These are phyloP conservation scores for Amanita fuliginea DNA, from an alignment of 768 basidiomycete genomes.

Conservation along the genomic window DNA sequence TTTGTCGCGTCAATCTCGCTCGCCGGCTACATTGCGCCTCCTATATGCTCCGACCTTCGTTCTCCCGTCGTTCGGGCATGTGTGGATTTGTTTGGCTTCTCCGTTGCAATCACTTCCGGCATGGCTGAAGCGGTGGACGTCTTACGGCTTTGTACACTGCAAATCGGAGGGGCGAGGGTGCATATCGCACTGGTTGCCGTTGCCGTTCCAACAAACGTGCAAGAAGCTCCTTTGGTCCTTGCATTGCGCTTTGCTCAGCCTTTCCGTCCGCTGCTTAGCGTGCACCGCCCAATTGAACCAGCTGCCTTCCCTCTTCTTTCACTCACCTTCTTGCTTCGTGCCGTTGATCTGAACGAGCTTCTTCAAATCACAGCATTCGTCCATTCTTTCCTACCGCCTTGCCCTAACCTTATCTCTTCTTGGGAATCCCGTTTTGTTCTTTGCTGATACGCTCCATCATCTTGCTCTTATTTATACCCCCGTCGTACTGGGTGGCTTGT, in stretches of 20 bases:
- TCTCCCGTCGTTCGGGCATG: neutral
- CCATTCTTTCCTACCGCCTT: slow-evolving; percentile 6
- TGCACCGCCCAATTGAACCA: neutral
- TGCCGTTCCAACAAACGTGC: neutral
- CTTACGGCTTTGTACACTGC: slow-evolving; percentile 1
- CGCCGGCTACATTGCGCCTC: neutral
- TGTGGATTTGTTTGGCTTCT: slow-evolving; percentile 5
- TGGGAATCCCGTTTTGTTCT: slow-evolving; percentile 6
- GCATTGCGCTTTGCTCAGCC: slow-evolving; percentile 1
- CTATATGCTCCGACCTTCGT: neutral
- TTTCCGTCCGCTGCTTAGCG: neutral
- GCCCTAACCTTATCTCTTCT: slow-evolving; percentile 3
- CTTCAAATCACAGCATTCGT: neutral
- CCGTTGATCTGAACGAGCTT: slow-evolving; percentile 7
- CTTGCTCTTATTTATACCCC: slow-evolving; percentile 5
- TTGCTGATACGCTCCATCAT: slow-evolving; percentile 6
- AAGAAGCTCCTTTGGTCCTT: slow-evolving; percentile 1
- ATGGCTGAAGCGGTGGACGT: slow-evolving; percentile 2
- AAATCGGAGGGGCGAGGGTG: slow-evolving; percentile 1
- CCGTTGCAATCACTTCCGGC: slow-evolving; percentile 5
- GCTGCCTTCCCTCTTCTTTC: slow-evolving; percentile 3
- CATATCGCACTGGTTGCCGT: slow-evolving; percentile 6
- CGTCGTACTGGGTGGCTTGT: neutral
- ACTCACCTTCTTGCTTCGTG: slow-evolving; percentile 1
- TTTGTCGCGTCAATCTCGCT: slow-evolving; percentile 3